Conservation (phyloP, 2,329 filamentous ascomycete species). For the Neurospora sp. region DNA sequence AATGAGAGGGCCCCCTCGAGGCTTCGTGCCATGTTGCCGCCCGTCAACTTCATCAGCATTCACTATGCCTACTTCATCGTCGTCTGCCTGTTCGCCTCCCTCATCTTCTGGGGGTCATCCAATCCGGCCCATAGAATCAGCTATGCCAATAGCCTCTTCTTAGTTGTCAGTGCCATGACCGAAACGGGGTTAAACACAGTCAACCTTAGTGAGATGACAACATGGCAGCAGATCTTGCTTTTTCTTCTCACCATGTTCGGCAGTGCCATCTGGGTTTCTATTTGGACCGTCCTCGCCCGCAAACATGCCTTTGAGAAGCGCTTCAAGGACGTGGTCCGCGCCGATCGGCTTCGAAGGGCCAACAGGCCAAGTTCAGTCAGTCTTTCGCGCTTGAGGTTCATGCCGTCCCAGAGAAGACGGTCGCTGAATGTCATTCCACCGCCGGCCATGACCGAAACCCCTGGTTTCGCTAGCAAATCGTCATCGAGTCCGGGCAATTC, state of each 20-base stretch:
- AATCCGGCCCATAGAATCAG: constrained; percentile 39
- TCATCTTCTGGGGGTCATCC: constrained; percentile 51
- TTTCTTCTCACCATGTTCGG: constrained; percentile 55
- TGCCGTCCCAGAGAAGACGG: background rate
- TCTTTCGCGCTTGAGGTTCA: constrained; percentile 4
- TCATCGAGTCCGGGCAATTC: background rate
- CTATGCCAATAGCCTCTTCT: constrained; percentile 55
- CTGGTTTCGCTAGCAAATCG: background rate
- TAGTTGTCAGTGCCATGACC: constrained; percentile 57
- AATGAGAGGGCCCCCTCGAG: background rate
- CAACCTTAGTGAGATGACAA: constrained; percentile 52
- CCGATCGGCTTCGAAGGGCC: constrained; percentile 26
- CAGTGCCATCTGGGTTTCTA: constrained; percentile 54
- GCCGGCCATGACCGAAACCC: background rate
- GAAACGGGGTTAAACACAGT: constrained; percentile 55
- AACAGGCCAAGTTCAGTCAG: constrained; percentile 18
- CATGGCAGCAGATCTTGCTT: constrained; percentile 55
- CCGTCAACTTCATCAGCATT: constrained; percentile 51
- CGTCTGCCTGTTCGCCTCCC: constrained; percentile 42
- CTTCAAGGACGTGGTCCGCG: constrained; percentile 43
- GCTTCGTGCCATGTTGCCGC: constrained; percentile 21
- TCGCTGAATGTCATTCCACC: background rate
- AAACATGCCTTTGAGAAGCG: constrained; percentile 52
- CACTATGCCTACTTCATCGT: constrained; percentile 58
- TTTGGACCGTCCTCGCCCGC: constrained; percentile 51